Percentiles rank a stretch among this genome's conserved stretches.
phyloP scores from a whole-genome alignment of 78 protist genomes.

The Isochrysis galbana region DNA sequence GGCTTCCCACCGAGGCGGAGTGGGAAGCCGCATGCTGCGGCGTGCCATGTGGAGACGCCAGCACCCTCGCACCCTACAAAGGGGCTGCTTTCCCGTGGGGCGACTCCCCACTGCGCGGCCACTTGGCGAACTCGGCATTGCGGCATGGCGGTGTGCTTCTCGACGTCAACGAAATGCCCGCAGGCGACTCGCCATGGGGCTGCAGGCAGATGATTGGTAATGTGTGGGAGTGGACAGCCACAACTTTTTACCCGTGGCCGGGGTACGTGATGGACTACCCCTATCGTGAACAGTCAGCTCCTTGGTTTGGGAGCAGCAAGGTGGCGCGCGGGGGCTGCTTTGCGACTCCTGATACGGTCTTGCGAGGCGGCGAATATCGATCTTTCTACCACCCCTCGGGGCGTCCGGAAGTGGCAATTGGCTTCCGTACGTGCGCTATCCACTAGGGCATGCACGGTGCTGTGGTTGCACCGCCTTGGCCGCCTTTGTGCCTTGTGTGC shows the following conservation, averaged over 20 bases:
- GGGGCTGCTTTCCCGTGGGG: not conserved
- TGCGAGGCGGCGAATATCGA: no score
- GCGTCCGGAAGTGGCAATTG: no score
- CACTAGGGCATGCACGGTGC: no score
- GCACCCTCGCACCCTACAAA: no score
- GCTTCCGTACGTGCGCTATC: no score
- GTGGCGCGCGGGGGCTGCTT: not conserved
- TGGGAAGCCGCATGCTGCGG: conserved; percentile 51
- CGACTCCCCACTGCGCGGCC: not conserved
- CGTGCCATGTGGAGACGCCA: not conserved
- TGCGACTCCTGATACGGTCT: not conserved
- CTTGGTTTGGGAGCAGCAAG: not conserved
- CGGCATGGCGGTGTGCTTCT: not conserved
- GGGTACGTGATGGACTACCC: not conserved
- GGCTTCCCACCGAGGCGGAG: conserved; percentile 59
- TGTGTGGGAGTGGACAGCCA: conserved; percentile 64
- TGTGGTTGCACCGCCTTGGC: no score
- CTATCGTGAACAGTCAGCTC: not conserved
- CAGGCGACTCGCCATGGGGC: not conserved
- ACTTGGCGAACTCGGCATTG: not conserved
- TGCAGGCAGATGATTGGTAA: conserved; percentile 42
- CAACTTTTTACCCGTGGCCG: not conserved
- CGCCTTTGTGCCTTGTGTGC: no score
- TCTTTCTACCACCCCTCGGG: no score
- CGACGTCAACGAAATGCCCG: not conserved